Evolutionary conservation across 2,329 filamentous ascomycete species (phyloP), one percentile per base, ranked within the genome.

Genomic region (Penicillium sp.): DNA sequence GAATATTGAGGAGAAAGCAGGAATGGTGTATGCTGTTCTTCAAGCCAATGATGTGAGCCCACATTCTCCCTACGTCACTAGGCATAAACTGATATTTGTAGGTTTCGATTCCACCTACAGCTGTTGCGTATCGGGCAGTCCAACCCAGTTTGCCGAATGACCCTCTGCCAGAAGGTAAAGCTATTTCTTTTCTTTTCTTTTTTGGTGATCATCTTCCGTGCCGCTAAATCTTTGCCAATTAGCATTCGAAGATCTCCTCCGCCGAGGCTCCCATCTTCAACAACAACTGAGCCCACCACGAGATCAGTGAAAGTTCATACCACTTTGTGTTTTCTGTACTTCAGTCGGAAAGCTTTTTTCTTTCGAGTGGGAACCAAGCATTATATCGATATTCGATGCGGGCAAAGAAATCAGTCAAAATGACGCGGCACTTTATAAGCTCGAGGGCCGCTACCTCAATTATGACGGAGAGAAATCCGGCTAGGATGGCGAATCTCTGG

Each of bases 21-120:
- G 45, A 3, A 21, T 56, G 39, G 21, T 60, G 9, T 48, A 41
- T 46, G 34, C 58, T 7, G 58, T 56, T 29, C 45, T 57, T n/a
- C 10, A 36, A n/a, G 34, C 34, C 14, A 36, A 36, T 13, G 14
- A 36, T 11, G 34, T 36, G 14, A 36, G 34, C 5, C 5, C 9
- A n/a, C 13, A 36, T 36, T 11, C 14, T 13, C 34, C 18, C 18
- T 18, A 18, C 34, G 29, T 3, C 14, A 13, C 9, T 11, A 36
- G 34, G 5, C 14, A 36, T 36, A n/a, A 13, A 11, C 34, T n/a
- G 14, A 13, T n/a, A 5, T 36, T 36, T 5, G 14, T 11, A 36
- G 34, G 14, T 36, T 36, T 13, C 34, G 34, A 36, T 36, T n/a
- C 34, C 34, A n/a, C 34, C 34, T n/a, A n/a, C 9, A n/a, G 5